phyloP scores from a whole-genome alignment of 352 stramenopile species.

The Globisporangium radiosum region DNA sequence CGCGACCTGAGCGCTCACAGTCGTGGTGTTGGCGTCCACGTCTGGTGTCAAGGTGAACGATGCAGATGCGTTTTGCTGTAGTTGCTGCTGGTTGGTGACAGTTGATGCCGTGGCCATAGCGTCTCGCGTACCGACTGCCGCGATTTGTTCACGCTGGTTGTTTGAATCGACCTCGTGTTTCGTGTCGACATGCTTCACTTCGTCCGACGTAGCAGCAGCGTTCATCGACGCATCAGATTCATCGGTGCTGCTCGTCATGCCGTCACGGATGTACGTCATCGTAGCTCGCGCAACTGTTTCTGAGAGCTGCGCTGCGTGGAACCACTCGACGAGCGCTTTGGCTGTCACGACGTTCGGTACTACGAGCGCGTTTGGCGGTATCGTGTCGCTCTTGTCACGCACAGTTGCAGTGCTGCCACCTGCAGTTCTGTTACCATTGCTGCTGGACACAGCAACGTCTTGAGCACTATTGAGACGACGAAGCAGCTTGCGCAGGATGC shows the following conservation, averaged over 20 bases:
- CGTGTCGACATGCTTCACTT: neutral
- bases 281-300: neutral
- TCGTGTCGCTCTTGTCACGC: neutral
- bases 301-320: neutral
- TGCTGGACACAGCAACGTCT: neutral
- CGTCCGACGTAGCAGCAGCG: neutral
- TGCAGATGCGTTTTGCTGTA: neutral
- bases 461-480: neutral
- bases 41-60: neutral
- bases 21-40: neutral
- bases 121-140: no score
- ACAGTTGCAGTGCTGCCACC: neutral
- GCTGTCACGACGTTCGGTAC: neutral
- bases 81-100: no score
- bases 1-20: neutral
- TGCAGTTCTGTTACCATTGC: neutral
- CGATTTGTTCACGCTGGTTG: no score
- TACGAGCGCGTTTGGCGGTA: no score
- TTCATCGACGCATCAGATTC: neutral
- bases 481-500: neutral
- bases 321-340: neutral
- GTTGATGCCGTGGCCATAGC: no score
- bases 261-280: neutral
- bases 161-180: neutral
- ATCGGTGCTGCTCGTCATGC: neutral